Conservation (phyloP, 129 eudicot species). For the Lactuca saligna region DNA sequence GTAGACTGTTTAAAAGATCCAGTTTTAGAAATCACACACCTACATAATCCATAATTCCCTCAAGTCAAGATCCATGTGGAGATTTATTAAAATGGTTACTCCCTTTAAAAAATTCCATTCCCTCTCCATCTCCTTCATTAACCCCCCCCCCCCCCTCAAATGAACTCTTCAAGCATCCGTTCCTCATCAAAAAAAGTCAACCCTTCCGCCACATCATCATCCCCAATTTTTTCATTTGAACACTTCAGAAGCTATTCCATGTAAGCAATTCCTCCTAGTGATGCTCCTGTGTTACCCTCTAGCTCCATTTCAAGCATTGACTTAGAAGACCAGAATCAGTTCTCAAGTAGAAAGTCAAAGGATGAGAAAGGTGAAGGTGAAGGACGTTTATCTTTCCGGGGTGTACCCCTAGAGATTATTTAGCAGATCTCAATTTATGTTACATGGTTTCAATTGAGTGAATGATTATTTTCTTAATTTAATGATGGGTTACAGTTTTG, state of each 20-base stretch:
- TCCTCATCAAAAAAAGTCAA: slow-evolving; percentile 56
- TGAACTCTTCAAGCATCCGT: slow-evolving; percentile 51
- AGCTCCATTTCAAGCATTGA: slow-evolving; percentile 41
- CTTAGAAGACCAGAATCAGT: slow-evolving; percentile 67
- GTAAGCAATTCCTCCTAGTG: slow-evolving; percentile 80
- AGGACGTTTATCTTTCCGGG: slow-evolving; percentile 84
- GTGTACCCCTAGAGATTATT: slow-evolving; percentile 60
- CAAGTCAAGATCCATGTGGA: slow-evolving; percentile 64
- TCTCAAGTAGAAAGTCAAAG: slow-evolving; percentile 37
- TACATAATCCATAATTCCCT: slow-evolving; percentile 20
- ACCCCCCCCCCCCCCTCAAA: slow-evolving; percentile 59
- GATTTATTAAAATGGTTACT: slow-evolving; percentile 91
- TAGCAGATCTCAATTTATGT: background rate
- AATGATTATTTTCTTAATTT: slow-evolving; percentile 15
- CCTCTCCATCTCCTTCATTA: slow-evolving; percentile 54
- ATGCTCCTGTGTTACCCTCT: slow-evolving; percentile 48
- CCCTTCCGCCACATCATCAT: slow-evolving; percentile 57
- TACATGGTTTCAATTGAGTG: slow-evolving; percentile 13
- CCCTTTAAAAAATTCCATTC: slow-evolving; percentile 75
- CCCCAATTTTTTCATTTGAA: slow-evolving; percentile 86
- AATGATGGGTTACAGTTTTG: slow-evolving; percentile 52
- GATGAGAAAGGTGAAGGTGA: slow-evolving; percentile 54
- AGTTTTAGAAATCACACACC: slow-evolving; percentile 58
- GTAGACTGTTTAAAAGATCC: slow-evolving; percentile 71
- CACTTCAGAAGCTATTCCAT: slow-evolving; percentile 96